These are phyloP conservation scores for Astrothelium macrocarpum DNA, from an alignment of 495 filamentous ascomycete genomes.

Conservation along the genomic window DNA sequence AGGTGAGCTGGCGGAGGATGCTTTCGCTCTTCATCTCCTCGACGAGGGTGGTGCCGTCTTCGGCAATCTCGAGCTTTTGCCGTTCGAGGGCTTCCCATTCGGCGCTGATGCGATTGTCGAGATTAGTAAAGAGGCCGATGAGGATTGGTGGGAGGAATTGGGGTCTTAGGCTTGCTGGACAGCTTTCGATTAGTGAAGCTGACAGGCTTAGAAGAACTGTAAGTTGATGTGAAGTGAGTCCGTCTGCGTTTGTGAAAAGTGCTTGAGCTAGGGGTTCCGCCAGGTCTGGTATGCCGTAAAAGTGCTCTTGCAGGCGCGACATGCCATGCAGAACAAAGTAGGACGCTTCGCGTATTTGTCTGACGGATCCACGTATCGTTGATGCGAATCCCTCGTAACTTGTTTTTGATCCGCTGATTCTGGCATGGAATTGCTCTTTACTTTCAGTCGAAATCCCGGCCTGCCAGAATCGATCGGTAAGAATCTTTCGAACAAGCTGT, in stretches of 20 bases:
- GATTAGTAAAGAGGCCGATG: constrained; percentile 67
- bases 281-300: constrained; percentile 80
- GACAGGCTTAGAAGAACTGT: constrained; percentile 81
- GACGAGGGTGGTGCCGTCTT: constrained; percentile 61
- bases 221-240: constrained; percentile 84
- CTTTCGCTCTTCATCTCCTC: constrained; percentile 99
- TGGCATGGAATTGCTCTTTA: constrained; percentile 90
- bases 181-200: constrained; percentile 79
- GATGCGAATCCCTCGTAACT: constrained; percentile 93
- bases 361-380: constrained; percentile 74
- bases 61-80: constrained; percentile 51
- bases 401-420: constrained; percentile 74
- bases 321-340: constrained; percentile 93
- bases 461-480: constrained; percentile 98
- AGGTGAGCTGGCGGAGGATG: constrained; percentile 86
- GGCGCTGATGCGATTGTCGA: constrained; percentile 72
- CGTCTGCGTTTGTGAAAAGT: constrained; percentile 71
- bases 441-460: constrained; percentile 91
- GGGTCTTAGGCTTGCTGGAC: constrained; percentile 62
- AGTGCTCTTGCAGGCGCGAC: constrained; percentile 73
- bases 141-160: constrained; percentile 85
- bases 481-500: constrained; percentile 64
- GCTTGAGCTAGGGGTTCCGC: constrained; percentile 76
- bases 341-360: constrained; percentile 81
- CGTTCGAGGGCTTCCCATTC: constrained; percentile 70